Base-by-base conservation (phyloP, 441 rosid genomes). In the Pelargonium citronellum region DNA sequence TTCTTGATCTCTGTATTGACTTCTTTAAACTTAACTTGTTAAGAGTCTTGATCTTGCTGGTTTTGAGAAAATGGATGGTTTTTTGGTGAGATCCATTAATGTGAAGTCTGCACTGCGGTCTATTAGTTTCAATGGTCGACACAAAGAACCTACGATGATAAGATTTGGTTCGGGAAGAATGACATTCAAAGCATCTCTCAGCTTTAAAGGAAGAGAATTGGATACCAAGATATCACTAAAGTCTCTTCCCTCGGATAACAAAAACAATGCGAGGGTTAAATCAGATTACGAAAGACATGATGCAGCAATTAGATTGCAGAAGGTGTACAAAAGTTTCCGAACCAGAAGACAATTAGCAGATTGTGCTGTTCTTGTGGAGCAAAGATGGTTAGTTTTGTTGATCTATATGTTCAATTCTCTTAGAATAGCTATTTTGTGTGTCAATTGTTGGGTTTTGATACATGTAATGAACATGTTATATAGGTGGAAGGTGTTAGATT, bases 401-500 rank as follows among this genome's bases (percentile, higher is more conserved):
- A 39, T 8, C 69, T 27, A 24, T 16, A 2, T 13, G n/a, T 44
- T 12, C 49, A 66, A 53, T 44, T 53, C 19, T 53, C 66, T 44
- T 65, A 53, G 2, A 34, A 17, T 6, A 60, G 53, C 41, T 37
- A 37, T 37, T 34, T 64, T 0, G 24, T 49, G 49, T 41, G 61
- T 66, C 70, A 22, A 34, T 61, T 64, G 22, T 34, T 53, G 11
- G 57, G 22, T 9, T 55, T 24, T 17, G 12, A 11, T 11, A 44
- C 13, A 44, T 69, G 75, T 67, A 61, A 30, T 37, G 41, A 37
- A 37, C 41, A 37, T 37, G 41, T 37, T 37, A 37, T 5, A 37
- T 43, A 95, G 98, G 98, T 95, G 98, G 98, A 90, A 92, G 73
- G 88, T 95, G 74, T 81, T 95, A 74, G 99, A 95, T 82, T 92